Evolutionary conservation across 2,329 filamentous ascomycete species (phyloP).

Genomic region (Pseudophaeomoniella oleicola): DNA sequence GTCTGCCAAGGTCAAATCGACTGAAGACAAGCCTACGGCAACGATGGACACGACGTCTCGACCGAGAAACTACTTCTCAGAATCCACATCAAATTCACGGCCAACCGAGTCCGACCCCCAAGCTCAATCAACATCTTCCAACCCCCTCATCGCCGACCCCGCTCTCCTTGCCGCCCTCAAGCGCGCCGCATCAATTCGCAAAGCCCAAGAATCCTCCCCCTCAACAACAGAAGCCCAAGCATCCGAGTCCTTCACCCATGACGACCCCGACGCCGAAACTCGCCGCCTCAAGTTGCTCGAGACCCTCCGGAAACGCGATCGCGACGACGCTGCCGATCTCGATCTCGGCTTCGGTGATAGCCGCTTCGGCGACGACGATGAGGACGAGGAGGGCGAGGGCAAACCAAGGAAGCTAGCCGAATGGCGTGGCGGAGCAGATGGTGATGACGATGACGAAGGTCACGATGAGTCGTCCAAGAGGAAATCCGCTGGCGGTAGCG

Average conservation of each 20-base stretch:
- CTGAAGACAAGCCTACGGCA: neutral
- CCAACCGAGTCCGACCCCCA: conserved; percentile 33
- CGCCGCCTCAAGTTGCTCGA: conserved; percentile 62
- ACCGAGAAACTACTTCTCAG: conserved; percentile 30
- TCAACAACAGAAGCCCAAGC: too few relatives aligned
- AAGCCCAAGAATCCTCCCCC: conserved; percentile 17
- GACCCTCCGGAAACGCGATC: conserved; percentile 39
- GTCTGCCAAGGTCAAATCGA: conserved; percentile 7
- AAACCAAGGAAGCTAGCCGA: conserved; percentile 18
- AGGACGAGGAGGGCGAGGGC: conserved; percentile 56
- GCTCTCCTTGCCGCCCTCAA: conserved; percentile 72
- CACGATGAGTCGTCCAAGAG: too few relatives aligned
- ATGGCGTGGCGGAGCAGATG: too few relatives aligned
- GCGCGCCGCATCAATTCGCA: conserved; percentile 55
- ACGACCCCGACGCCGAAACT: conserved; percentile 45
- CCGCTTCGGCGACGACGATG: conserved; percentile 75
- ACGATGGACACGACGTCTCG: conserved; percentile 7
- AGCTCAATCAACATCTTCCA: too few relatives aligned
- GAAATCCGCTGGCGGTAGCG: conserved; percentile 27
- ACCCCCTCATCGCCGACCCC: conserved; percentile 55
- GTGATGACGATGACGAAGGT: too few relatives aligned
- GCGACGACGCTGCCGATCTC: conserved; percentile 77
- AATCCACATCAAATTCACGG: conserved; percentile 23
- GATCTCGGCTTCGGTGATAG: conserved; percentile 90
- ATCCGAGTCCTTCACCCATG: conserved; percentile 28